Evolutionary conservation across 1,139 yeast genomes (phyloP).

Genomic region (Petasospora fabianii): DNA sequence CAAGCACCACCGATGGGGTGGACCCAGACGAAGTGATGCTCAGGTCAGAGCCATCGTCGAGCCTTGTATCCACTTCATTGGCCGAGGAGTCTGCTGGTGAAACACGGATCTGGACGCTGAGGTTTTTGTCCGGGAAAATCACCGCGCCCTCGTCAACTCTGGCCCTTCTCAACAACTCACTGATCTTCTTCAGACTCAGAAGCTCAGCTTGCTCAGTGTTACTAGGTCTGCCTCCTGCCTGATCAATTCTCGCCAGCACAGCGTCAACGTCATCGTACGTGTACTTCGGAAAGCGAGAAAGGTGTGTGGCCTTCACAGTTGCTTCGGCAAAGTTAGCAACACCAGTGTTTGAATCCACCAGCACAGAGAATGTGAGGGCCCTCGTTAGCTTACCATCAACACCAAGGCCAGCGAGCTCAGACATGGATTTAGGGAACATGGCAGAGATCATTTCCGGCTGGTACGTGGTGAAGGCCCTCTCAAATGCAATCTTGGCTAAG

Average conservation of each 20-base stretch:
- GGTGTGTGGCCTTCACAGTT: constrained; percentile 36
- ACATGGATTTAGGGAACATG: constrained; percentile 66
- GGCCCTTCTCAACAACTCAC: constrained; percentile 30
- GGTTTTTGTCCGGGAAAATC: constrained; percentile 31
- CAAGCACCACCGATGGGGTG: constrained; percentile 51
- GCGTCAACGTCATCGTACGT: constrained; percentile 50
- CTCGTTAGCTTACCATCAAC: constrained; percentile 41
- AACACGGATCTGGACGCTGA: constrained; percentile 22
- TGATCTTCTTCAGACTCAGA: constrained; percentile 31
- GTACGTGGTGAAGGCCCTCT: constrained; percentile 66
- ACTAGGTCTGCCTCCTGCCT: constrained; percentile 6
- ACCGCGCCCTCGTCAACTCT: constrained; percentile 37
- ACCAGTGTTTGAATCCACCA: constrained; percentile 32
- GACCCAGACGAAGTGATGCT: constrained; percentile 25
- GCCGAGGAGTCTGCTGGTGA: not conserved
- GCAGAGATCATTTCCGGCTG: constrained; percentile 63
- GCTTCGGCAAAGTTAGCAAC: constrained; percentile 30
- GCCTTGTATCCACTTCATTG: constrained; percentile 7
- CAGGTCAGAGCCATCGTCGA: constrained; percentile 19
- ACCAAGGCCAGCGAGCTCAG: constrained; percentile 59
- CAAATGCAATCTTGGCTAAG: constrained; percentile 56
- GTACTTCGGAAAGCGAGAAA: constrained; percentile 42
- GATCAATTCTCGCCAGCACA: constrained; percentile 27
- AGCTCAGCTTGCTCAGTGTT: constrained; percentile 32
- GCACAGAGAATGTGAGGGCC: constrained; percentile 45